Evolutionary conservation across 129 eudicot genomes (phyloP).

Genomic region (Lactuca saligna): DNA sequence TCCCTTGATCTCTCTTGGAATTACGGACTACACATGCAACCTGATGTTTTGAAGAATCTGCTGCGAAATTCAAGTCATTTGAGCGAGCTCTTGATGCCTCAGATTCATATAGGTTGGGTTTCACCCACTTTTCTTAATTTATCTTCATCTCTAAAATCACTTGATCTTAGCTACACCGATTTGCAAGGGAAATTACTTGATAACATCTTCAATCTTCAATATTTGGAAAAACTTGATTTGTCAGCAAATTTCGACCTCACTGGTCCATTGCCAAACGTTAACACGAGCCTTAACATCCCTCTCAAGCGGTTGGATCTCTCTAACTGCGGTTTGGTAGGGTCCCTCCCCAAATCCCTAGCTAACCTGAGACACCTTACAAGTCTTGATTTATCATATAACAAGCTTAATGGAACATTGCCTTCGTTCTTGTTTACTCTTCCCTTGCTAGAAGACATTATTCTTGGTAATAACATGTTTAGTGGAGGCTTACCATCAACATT

Average conservation of each 20-base stretch:
- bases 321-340: background rate
- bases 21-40: no score
- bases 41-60: background rate
- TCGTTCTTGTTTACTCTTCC: background rate
- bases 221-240: background rate
- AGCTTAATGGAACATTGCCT: background rate
- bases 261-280: conserved; percentile 11
- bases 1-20: conserved; percentile 13
- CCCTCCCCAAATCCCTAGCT: background rate
- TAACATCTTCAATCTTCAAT: background rate
- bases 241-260: background rate
- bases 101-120: background rate
- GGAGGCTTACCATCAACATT: no score
- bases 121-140: background rate
- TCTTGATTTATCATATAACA: background rate
- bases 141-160: conserved; percentile 6
- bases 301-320: conserved; percentile 15
- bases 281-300: conserved; percentile 11
- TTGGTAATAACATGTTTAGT: no score
- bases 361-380: conserved; percentile 13
- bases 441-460: background rate
- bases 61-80: background rate
- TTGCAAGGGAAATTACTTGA: conserved; percentile 26
- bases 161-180: background rate
- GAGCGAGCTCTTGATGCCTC: background rate